Base-by-base conservation (phyloP, 345 rosid species). In the Pistacia vera region DNA sequence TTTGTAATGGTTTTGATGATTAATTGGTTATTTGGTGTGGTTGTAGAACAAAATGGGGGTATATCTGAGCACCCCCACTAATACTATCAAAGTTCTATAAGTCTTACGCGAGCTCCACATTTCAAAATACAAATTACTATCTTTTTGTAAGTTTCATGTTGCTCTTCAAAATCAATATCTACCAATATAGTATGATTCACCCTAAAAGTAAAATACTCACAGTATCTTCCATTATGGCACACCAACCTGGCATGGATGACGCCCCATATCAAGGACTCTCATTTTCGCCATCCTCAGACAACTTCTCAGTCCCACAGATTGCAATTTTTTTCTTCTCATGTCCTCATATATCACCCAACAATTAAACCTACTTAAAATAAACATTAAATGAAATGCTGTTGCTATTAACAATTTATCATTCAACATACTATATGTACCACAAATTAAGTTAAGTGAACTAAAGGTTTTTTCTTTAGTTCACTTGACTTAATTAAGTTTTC, bases 201-300 rank as follows among this genome's bases (percentile, higher is more conserved):
- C 44, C 44, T 48, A 33, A 17, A 51, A 33, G 36, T 30, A 35
- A 52, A 52, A 20, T 33, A 86, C 95, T 88, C 72, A 93, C 97
- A 49, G 97, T 93, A 77, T 93, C 96, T 87, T 93, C 97, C 96
- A 93, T 93, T 66, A 90, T 86, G 56, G 93, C 85, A 12, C 94
- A 93, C 97, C 97, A 93, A 20, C 97, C 96, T 81, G 90, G 97
- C 96, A 93, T 93, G 51, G 94, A 91, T 0, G 96, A 90, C 78
- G 87, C 71, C 33, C 97, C 97, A 76, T 79, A 93, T 78, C 81
- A 85, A 33, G 91, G 86, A 67, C 59, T 83, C 36, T 77, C 88
- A 85, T 87, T 93, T 74, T 87, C 92, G 71, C 91, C 92, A 76
- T 91, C 92, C 41, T 91, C 96, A 3, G 94, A 91, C 78, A 78